These are phyloP conservation scores for Pyricularia sp. DNA, from an alignment of 2,329 filamentous ascomycete species.

Conservation along the genomic window DNA sequence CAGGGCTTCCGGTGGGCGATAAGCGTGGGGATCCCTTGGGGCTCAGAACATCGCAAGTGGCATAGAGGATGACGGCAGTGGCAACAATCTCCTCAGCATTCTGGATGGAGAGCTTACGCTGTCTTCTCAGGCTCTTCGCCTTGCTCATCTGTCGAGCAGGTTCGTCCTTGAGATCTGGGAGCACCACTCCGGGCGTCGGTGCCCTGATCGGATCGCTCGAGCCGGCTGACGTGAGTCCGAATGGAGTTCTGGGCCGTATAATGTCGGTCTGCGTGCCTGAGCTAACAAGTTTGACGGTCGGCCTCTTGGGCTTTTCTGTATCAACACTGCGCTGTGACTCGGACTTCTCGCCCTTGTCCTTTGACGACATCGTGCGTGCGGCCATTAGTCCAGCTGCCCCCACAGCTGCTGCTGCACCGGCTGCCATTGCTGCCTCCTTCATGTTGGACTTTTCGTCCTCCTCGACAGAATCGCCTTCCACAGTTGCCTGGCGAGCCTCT, in stretches of 20 bases:
- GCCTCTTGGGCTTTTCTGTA: conserved; percentile 11
- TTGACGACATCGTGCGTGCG: not conserved
- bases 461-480: not conserved
- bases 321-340: not conserved
- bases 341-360: not conserved
- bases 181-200: conserved; percentile 35
- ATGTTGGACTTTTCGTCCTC: not conserved
- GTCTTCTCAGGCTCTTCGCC: conserved; percentile 32
- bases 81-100: conserved; percentile 43
- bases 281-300: not conserved
- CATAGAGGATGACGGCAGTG: conserved; percentile 44
- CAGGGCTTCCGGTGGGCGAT: conserved; percentile 16
- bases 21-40: conserved; percentile 26
- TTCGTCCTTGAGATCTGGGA: conserved; percentile 31
- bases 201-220: conserved; percentile 24
- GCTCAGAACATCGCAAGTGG: conserved; percentile 37
- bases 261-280: conserved; percentile 4
- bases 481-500: not conserved
- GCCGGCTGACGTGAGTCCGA: not conserved
- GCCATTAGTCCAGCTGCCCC: conserved; percentile 3
- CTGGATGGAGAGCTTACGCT: conserved; percentile 33
- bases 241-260: not conserved
- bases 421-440: not conserved
- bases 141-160: conserved; percentile 29
- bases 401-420: not conserved